Conservation (phyloP, 495 filamentous ascomycete genomes). For the Neurospora sp. region DNA sequence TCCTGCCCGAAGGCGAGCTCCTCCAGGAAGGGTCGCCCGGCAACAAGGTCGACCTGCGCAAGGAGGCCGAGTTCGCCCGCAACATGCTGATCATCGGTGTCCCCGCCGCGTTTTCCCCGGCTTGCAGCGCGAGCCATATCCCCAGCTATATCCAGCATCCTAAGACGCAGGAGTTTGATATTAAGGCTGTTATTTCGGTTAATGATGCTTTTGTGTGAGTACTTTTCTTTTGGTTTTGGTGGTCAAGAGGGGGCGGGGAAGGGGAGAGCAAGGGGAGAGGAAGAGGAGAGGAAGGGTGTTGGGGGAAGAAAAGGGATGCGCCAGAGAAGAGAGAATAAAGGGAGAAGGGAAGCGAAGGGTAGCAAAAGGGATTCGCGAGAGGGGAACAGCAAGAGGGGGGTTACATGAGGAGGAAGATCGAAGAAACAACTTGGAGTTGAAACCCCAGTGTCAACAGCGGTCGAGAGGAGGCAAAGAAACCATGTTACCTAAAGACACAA, state of each 20-base stretch:
- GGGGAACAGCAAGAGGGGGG: not conserved
- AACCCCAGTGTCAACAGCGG: not conserved
- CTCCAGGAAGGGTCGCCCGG: slow-evolving; percentile 57
- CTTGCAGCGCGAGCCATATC: slow-evolving; percentile 70
- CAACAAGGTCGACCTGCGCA: slow-evolving; percentile 77
- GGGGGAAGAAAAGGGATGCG: not conserved
- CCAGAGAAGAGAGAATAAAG: not conserved
- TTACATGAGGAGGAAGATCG: not conserved
- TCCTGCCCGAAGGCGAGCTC: slow-evolving; percentile 48
- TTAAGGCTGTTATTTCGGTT: slow-evolving; percentile 79
- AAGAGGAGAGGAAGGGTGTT: not conserved
- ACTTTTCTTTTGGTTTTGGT: not conserved
- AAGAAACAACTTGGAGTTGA: not conserved
- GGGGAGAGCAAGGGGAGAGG: not conserved
- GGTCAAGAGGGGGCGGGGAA: not conserved
- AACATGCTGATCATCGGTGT: slow-evolving; percentile 75
- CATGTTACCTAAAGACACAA: not conserved
- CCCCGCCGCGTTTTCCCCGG: slow-evolving; percentile 77
- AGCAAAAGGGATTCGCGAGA: not conserved
- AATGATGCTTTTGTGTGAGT: slow-evolving; percentile 95
- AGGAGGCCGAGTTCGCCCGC: slow-evolving; percentile 56
- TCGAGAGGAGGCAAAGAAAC: not conserved
- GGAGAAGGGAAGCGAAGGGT: not conserved
- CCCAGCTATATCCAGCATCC: slow-evolving; percentile 73
- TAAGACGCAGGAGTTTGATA: slow-evolving; percentile 61